These are phyloP conservation scores for Aureobasidium lini DNA, from an alignment of 2,329 filamentous ascomycete genomes.

Conservation along the genomic window DNA sequence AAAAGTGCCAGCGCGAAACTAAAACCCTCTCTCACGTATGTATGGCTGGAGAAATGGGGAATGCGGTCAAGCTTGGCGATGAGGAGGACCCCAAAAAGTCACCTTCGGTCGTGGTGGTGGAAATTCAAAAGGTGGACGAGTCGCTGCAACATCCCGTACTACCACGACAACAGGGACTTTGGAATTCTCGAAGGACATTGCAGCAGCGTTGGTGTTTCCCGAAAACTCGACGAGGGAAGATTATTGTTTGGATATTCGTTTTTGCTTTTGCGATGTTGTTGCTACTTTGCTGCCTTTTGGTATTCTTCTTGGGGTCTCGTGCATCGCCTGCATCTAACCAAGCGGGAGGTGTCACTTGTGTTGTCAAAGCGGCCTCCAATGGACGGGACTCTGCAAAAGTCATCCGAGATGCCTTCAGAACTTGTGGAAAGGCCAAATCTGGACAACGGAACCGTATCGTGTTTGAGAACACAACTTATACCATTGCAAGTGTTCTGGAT, in stretches of 20 bases:
- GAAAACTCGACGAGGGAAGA: background rate
- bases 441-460: conserved; percentile 39
- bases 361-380: background rate
- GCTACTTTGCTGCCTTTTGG: background rate
- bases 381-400: conserved; percentile 14
- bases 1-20: background rate
- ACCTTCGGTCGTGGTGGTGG: background rate
- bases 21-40: background rate
- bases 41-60: background rate
- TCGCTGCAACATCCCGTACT: conserved; percentile 1
- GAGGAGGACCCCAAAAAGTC: background rate
- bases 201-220: background rate
- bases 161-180: background rate
- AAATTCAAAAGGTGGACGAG: background rate
- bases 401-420: conserved; percentile 42
- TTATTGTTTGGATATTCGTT: background rate
- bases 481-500: conserved; percentile 45
- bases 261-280: background rate
- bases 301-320: background rate
- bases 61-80: background rate
- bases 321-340: background rate
- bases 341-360: background rate
- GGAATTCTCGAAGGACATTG: background rate
- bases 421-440: conserved; percentile 37
- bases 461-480: conserved; percentile 43